Evolutionary conservation across 805 yeast genomes (phyloP), one percentile per base, ranked within the genome.

Genomic region (Myxozyma udenii): DNA sequence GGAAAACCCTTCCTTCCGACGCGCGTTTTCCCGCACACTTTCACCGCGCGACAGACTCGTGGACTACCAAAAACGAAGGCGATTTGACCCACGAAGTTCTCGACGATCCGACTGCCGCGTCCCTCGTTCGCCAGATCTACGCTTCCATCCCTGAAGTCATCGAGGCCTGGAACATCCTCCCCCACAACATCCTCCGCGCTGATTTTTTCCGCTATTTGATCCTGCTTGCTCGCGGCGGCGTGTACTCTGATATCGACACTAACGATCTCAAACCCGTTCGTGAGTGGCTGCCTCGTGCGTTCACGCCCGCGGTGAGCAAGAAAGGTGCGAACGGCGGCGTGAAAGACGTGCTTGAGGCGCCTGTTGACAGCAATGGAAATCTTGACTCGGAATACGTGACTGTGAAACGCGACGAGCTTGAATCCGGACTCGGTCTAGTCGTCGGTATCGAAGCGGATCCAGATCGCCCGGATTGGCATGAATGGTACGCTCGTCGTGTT

Each of bases 391-490:
- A 55, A 16, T 44, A 53, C n/a, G 38, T 33, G 7, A 39, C 28
- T 9, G 47, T 35, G 28, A 24, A 36, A 3, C 52, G 48, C 23
- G 26, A 23, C 6, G n/a, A 28, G 16, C 38, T 44, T 21, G 55
- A 51, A n/a, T 25, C 47, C 4, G 26, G 66, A n/a, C 78, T 87
- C 1, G 98, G 98, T 0, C 73, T 91, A 21, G 82, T 84, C 2
- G 78, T 91, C 5, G 98, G 98, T 0, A 87, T 91, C 39, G 98
- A 93, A 67, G 97, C 97, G 0, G 98, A 91, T 62, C 97, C 98
- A 0, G 97, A 91, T 66, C 75, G 98, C 60, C 84, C 84, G 0
- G 98, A 91, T 68, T 93, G 98, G 98, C 71, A 77, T 25, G 84
- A 84, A 5, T 89, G 95, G 90, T 91, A 88, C 65, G 95, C 97